phyloP scores from a whole-genome alignment of 148 eudicot species.

The Chenopodium berlandieri region DNA sequence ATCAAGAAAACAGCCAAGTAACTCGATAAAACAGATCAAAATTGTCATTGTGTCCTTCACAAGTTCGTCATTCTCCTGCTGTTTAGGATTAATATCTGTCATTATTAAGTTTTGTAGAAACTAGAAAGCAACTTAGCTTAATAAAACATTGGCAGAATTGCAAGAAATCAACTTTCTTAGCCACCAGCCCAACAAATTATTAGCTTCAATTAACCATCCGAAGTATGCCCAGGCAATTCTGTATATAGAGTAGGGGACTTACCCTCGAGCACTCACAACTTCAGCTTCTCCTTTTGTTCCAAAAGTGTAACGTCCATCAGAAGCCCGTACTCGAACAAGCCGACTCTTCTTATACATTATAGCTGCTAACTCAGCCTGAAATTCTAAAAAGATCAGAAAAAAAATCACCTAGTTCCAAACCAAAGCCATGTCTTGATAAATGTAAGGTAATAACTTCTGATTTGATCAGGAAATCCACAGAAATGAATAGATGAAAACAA shows the following conservation, averaged over 20 bases:
- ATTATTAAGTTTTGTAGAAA: background rate
- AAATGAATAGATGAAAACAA: background rate
- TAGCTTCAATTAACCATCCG: background rate
- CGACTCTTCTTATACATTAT: conserved; percentile 83
- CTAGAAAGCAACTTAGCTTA: background rate
- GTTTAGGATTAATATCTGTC: background rate
- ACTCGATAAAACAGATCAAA: background rate
- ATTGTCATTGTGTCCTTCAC: background rate
- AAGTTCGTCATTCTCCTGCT: background rate
- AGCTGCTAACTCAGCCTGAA: conserved; percentile 95
- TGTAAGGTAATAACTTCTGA: background rate
- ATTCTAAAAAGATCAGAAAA: conserved; percentile 16
- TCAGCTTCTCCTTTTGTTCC: conserved; percentile 87
- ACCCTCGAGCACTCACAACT: conserved; percentile 99
- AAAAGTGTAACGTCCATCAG: conserved; percentile 76
- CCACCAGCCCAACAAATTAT: background rate
- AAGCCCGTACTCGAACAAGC: conserved; percentile 81
- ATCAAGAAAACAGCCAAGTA: background rate
- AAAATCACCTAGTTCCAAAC: background rate
- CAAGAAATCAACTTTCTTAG: background rate
- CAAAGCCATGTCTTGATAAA: background rate
- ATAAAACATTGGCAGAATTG: background rate
- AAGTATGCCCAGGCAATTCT: background rate
- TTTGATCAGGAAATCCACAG: background rate
- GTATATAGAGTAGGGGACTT: conserved; percentile 23